A percentile compares a stretch with the other conserved stretches of the same genome.
Evolutionary conservation across 2,329 filamentous ascomycete species (phyloP).

Genomic region (Penicillium oxalicum): DNA sequence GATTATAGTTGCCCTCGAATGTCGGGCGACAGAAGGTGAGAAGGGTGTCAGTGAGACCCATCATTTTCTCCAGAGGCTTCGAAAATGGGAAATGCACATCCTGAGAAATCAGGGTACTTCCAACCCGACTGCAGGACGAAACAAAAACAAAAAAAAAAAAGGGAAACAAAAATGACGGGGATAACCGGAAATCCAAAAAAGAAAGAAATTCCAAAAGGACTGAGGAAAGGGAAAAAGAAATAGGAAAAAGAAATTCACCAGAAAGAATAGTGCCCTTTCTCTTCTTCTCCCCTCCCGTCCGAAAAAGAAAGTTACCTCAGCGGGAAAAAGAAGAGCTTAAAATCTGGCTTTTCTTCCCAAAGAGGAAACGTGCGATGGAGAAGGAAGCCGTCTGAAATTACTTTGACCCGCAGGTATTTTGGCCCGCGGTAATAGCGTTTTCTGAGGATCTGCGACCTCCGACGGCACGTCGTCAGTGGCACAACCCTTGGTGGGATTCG

Average conservation of each 20-base stretch:
- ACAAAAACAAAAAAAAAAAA: neutral
- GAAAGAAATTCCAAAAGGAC: constrained; percentile 1
- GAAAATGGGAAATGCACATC: too few species aligned
- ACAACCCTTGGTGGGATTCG: constrained; percentile 14
- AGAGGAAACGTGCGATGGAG: neutral
- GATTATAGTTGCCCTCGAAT: too few species aligned
- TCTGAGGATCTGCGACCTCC: constrained; percentile 36
- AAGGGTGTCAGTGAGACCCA: too few species aligned
- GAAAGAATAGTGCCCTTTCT: neutral
- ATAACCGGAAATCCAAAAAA: neutral
- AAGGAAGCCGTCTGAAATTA: neutral
- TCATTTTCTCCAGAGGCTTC: too few species aligned
- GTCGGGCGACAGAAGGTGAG: too few species aligned
- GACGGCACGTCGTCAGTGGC: constrained; percentile 39
- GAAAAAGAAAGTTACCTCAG: too few species aligned
- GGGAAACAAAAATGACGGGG: neutral
- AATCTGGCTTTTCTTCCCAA: neutral
- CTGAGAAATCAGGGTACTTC: neutral
- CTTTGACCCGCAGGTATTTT: constrained; percentile 4
- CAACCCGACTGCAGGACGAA: neutral
- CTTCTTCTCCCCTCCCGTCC: too few species aligned
- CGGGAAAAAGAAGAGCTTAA: too few species aligned
- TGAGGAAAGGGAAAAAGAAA: constrained; percentile 1
- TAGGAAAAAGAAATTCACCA: constrained; percentile 4
- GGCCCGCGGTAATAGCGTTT: constrained; percentile 9